Base-by-base conservation (phyloP, 139 green algal genomes). In the Bryopsis sp. region DNA sequence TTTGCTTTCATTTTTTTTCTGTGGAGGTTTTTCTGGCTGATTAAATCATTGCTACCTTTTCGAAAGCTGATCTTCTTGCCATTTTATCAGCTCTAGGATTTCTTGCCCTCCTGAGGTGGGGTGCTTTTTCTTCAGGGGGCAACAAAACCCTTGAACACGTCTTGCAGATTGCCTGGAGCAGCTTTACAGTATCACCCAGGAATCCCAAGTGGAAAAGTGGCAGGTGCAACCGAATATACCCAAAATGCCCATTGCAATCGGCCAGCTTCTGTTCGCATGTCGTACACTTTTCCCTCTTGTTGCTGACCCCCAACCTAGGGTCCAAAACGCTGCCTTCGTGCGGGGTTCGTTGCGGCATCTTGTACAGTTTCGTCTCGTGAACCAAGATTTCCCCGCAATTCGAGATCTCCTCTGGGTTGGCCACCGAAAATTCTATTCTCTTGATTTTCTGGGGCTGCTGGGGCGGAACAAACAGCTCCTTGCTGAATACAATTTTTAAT, bases 111-210 rank as follows among this genome's bases (percentile, higher is more conserved):
- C 81, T 85, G 71, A 22, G 15, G 24, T 38, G 37, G 36, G 34
- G 29, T 24, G 70, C 48, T 3, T 76, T 71, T 67, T 97, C 89
- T 36, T 89, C 78, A 6, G 90, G 85, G 0, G 79, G 65, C 71
- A 99, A 78, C 74, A 99, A 74, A 48, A 99, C 78, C n/a, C 86
- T 81, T 22, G 84, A 83, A 74, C 94, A 99, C 34, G 46, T 79
- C 82, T 99, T 98, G 86, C 94, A 99, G 72, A 99, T 95, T 84
- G 84, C 94, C 81, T 98, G 92, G 78, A 99, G 82, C 33, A 95
- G 86, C 60, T 87, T 75, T 39, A 95, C 43, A 46, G 33, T 72
- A 7, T 64, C 37, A 48, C 19, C 39, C 7, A 63, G 15, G 39
- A 43, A 69, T 11, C 59, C 59, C 7, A 99, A 93, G 83, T 99